These are phyloP conservation scores for Microstroma glucosiphilum DNA, from an alignment of 1,284 basidiomycete genomes.

Conservation along the genomic window DNA sequence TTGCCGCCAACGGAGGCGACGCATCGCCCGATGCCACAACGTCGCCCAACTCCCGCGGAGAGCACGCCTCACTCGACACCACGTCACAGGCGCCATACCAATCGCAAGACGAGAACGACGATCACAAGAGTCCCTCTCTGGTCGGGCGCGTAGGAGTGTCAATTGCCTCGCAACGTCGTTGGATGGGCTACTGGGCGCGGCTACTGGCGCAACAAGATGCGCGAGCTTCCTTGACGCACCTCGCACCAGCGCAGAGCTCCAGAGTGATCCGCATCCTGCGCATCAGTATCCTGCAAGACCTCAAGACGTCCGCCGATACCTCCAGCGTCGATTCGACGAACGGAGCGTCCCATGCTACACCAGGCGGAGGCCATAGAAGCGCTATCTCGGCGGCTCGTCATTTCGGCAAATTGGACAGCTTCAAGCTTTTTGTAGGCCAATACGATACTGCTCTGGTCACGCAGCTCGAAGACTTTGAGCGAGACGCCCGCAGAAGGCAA, in stretches of 20 bases:
- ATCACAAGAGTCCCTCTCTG: no score
- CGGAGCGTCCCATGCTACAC: no score
- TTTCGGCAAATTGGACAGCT: neutral
- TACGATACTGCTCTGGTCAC: constrained; percentile 29
- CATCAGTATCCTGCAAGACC: constrained; percentile 18
- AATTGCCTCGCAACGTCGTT: constrained; percentile 32
- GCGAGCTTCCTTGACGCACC: constrained; percentile 13
- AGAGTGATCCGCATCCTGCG: constrained; percentile 29
- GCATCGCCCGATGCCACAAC: no score
- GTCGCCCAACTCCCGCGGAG: no score
- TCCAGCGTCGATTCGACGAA: no score
- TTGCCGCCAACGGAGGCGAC: no score
- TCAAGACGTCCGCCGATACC: neutral
- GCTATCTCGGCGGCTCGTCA: no score
- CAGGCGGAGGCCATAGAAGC: no score
- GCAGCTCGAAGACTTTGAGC: constrained; percentile 33
- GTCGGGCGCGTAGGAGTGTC: constrained; percentile 24
- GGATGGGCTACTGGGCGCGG: constrained; percentile 37
- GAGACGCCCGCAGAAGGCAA: constrained; percentile 25
- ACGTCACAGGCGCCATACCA: no score
- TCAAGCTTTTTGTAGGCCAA: constrained; percentile 15
- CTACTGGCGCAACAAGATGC: constrained; percentile 29
- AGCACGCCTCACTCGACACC: no score
- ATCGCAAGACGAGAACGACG: no score
- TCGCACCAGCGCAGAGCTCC: constrained; percentile 6